Evolutionary conservation across 2,329 filamentous ascomycete genomes (phyloP).

Genomic region (Didymella sp.): DNA sequence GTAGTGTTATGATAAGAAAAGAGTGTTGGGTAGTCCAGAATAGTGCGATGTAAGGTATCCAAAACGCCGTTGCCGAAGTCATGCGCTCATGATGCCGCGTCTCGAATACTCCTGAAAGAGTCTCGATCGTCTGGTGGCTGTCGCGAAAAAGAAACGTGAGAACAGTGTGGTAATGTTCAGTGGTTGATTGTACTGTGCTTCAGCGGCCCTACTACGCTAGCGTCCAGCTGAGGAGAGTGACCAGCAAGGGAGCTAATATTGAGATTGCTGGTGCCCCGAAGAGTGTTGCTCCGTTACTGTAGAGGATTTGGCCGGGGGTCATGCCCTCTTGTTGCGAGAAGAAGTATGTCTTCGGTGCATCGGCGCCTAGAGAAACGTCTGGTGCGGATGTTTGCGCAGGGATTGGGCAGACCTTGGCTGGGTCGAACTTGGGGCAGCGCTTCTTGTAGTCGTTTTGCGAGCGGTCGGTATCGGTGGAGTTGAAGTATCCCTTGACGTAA

Average conservation of each 20-base stretch:
- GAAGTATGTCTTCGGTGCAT: slow-evolving; percentile 47
- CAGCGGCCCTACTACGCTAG: slow-evolving; percentile 28
- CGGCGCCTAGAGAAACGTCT: slow-evolving; percentile 33
- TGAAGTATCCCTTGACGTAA: slow-evolving; percentile 82
- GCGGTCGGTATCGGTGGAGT: slow-evolving; percentile 61
- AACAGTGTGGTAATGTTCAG: slow-evolving; percentile 12
- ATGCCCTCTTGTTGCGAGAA: slow-evolving; percentile 38
- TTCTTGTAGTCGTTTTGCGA: slow-evolving; percentile 40
- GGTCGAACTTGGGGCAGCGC: slow-evolving; percentile 41
- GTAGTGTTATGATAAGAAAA: slow-evolving; percentile 4
- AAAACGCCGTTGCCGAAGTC: slow-evolving; percentile 27
- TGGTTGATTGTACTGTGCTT: slow-evolving; percentile 18
- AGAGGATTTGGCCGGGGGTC: slow-evolving; percentile 42
- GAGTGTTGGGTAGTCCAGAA: slow-evolving; percentile 14
- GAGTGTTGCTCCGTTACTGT: slow-evolving; percentile 27
- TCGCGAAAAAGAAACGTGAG: slow-evolving; percentile 17
- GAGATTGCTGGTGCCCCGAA: slow-evolving; percentile 28
- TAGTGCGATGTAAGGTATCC: slow-evolving; percentile 16
- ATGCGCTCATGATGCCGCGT: slow-evolving; percentile 23
- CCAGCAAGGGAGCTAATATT: slow-evolving; percentile 33
- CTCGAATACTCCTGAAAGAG: not conserved
- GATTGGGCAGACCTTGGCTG: slow-evolving; percentile 43
- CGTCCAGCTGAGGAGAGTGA: slow-evolving; percentile 39
- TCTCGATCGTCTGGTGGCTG: slow-evolving; percentile 13
- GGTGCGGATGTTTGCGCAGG: slow-evolving; percentile 43